phyloP scores from a whole-genome alignment of 352 stramenopile genomes.

The Pythium aquatile region DNA sequence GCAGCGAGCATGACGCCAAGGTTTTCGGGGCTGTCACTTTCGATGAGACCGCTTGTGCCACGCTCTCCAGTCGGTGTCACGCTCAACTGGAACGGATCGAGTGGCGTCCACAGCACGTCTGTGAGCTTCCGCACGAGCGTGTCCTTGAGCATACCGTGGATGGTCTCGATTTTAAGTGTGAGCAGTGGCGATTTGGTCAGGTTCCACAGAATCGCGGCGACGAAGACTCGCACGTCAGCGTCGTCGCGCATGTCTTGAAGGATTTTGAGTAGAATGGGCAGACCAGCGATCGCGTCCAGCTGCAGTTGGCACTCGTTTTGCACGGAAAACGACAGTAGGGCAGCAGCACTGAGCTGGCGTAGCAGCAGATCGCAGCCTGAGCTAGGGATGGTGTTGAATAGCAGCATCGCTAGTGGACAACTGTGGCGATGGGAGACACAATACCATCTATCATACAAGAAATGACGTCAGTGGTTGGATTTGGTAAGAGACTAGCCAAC shows the following conservation, averaged over 20 bases:
- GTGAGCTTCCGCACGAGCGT: constrained; percentile 50
- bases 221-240: constrained; percentile 45
- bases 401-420: constrained; percentile 59
- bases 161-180: constrained; percentile 72
- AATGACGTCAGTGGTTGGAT: background rate
- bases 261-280: constrained; percentile 46
- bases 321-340: constrained; percentile 62
- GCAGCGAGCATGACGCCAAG: constrained; percentile 52
- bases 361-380: constrained; percentile 29
- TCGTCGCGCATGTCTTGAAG: constrained; percentile 36
- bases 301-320: constrained; percentile 74
- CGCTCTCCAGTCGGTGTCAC: constrained; percentile 45
- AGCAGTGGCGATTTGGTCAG: constrained; percentile 61
- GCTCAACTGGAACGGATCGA: constrained; percentile 48
- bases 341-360: constrained; percentile 44
- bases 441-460: constrained; percentile 37
- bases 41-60: constrained; percentile 41
- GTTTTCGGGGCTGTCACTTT: constrained; percentile 57
- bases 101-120: constrained; percentile 45
- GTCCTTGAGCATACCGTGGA: constrained; percentile 63
- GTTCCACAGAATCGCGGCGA: constrained; percentile 64
- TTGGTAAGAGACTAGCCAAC: too few relatives aligned
- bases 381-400: constrained; percentile 31
- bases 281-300: constrained; percentile 46
- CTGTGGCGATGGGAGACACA: constrained; percentile 72